phyloP scores from a whole-genome alignment of 2,329 filamentous ascomycete genomes.

The Penicillium hesseltinei region DNA sequence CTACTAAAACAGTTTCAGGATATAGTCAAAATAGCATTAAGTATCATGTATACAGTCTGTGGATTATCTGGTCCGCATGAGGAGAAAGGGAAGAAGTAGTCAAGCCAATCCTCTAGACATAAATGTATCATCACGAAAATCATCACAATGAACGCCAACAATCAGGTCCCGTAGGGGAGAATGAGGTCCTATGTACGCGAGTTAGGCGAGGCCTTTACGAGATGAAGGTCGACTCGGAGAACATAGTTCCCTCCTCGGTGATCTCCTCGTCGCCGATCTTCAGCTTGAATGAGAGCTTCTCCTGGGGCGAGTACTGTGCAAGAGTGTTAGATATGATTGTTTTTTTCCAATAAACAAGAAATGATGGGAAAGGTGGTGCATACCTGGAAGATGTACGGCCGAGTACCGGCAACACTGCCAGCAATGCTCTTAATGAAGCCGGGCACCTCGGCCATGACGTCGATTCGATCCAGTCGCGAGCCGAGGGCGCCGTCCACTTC shows the following conservation, averaged over 20 bases:
- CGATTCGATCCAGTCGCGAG: constrained; percentile 73
- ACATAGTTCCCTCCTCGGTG: constrained; percentile 73
- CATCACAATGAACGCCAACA: constrained; percentile 29
- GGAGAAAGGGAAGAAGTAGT: constrained; percentile 21
- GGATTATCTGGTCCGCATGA: constrained; percentile 21
- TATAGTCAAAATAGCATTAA: constrained; percentile 31
- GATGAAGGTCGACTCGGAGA: constrained; percentile 96
- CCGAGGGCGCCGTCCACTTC: constrained; percentile 68
- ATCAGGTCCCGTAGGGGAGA: constrained; percentile 16
- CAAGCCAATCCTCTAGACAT: constrained; percentile 24
- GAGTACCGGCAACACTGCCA: constrained; percentile 81
- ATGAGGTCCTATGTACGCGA: constrained; percentile 32
- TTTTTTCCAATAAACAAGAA: background rate
- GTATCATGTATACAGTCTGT: constrained; percentile 31
- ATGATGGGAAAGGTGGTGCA: constrained; percentile 23
- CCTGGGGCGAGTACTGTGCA: constrained; percentile 65
- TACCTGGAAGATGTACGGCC: constrained; percentile 97
- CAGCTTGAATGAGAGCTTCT: constrained; percentile 71
- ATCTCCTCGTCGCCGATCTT: constrained; percentile 79
- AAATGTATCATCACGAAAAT: constrained; percentile 31
- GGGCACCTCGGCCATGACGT: constrained; percentile 95
- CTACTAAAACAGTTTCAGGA: constrained; percentile 3
- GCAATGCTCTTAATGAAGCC: constrained; percentile 95
- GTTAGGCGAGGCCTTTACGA: constrained; percentile 48
- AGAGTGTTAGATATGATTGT: background rate